Conservation (phyloP, 768 basidiomycete species). For the Mycena belliarum region DNA sequence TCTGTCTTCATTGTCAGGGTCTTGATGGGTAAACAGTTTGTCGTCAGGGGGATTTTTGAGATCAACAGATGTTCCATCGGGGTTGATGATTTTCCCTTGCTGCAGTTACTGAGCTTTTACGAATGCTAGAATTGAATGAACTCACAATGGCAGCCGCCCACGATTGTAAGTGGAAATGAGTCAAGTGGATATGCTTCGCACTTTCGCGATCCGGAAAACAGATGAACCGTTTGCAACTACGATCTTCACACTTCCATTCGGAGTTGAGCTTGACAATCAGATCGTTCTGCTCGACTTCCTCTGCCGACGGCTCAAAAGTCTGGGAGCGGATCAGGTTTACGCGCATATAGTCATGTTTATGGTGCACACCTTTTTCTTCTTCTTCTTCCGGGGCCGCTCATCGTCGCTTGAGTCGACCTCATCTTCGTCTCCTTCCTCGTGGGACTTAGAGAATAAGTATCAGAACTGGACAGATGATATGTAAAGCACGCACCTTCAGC, state of each 20-base stretch:
- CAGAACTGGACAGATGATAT: neutral
- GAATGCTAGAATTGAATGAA: neutral
- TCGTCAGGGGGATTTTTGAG: neutral
- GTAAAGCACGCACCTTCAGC: neutral
- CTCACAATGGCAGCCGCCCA: neutral
- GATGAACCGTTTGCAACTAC: neutral
- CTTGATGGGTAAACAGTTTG: neutral
- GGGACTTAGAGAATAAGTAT: neutral
- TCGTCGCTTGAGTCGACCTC: neutral
- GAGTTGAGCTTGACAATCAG: neutral
- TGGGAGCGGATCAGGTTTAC: neutral
- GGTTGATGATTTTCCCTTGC: neutral
- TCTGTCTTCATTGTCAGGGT: neutral
- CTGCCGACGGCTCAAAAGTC: neutral
- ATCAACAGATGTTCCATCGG: neutral
- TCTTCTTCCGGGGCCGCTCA: neutral
- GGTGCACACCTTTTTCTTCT: neutral
- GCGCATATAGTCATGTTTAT: neutral
- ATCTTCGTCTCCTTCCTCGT: neutral
- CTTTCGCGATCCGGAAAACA: neutral
- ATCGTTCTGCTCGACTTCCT: neutral
- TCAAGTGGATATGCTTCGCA: neutral
- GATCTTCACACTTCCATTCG: slow-evolving; percentile 1
- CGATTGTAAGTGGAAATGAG: neutral
- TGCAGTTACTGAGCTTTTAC: neutral